Base-by-base conservation (phyloP, 2,329 filamentous ascomycete species). In the Camptophora hylomeconis region DNA sequence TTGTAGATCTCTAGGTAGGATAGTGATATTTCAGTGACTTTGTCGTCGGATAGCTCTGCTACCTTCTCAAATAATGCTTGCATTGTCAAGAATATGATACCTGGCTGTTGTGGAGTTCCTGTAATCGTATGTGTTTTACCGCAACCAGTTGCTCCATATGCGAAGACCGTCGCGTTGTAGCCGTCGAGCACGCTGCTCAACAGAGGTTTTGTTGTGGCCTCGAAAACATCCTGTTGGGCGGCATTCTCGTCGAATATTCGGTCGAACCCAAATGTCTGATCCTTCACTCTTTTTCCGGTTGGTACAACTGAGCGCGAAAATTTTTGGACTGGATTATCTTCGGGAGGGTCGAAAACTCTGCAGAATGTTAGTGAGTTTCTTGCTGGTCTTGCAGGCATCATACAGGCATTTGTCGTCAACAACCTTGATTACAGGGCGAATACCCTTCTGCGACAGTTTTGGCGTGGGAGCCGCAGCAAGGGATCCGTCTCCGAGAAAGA, bases 1-100 rank as follows among this genome's bases (percentile, higher is more conserved):
- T 98, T 98, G 66, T 98, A 98, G 40, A 98, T 98, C 52, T 98
- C 89, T 20, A 98, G 68, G 48, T 95, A 98, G 0, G 86, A 94
- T 10, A 98, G 70, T 0, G 86, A 83, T 30, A 98, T 65, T 47
- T 95, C 89, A 3, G 84, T 89, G 16, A 75, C 66, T 56, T 94
- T 95, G 36, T 93, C 84, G 33, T 80, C 74, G 38, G 76, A 77
- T 30, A 81, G 61, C 32, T 95, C 89, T n/a, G 67, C 63, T 42
- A 98, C 93, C 54, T 87, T 82, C 59, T 98, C 89, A 49, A 98
- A 98, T 14, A 98, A 65, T 56, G 98, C 89, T 56, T 95, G 87
- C 86, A 98, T 98, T 1, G 89, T 95, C 46, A 98, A 61, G 58
- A 95, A 98, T 52, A 98, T 98, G 47, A 98, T 95, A 33, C 89